These are phyloP conservation scores for Russula griseocarnosa DNA, from an alignment of 768 basidiomycete species.

Conservation along the genomic window DNA sequence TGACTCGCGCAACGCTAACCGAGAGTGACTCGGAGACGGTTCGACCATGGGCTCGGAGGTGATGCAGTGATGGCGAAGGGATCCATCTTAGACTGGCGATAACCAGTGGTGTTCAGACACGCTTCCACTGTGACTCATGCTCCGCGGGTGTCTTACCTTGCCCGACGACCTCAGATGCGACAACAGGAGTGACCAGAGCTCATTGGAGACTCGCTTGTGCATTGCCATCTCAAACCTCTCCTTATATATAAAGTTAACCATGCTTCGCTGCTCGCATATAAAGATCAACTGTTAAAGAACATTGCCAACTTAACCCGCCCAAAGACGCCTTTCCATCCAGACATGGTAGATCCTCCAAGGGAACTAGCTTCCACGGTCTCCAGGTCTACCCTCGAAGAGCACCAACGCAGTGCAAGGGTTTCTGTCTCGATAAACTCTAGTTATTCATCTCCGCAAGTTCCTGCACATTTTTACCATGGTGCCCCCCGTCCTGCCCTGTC, in stretches of 20 bases:
- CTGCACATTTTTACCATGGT: neutral
- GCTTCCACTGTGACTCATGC: neutral
- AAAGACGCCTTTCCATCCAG: neutral
- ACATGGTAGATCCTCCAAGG: neutral
- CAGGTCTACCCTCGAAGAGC: neutral
- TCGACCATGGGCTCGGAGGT: neutral
- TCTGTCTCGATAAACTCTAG: neutral
- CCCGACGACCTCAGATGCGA: neutral
- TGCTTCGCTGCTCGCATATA: neutral
- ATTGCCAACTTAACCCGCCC: neutral
- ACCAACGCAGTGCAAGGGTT: neutral
- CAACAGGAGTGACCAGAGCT: neutral
- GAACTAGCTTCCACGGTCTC: neutral
- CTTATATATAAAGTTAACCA: neutral
- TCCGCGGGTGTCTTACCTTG: neutral
- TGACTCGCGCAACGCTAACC: neutral
- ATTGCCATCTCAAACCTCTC: neutral
- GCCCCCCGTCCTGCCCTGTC: neutral
- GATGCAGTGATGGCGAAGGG: neutral
- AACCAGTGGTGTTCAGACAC: neutral
- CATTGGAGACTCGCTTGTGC: neutral
- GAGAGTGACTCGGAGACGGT: neutral
- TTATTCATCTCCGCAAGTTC: neutral
- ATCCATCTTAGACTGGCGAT: neutral
- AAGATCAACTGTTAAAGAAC: neutral